A percentile compares a stretch with the other conserved stretches of the same genome.
Conservation (phyloP, 331 rosid species). For the Telfairia occidentalis region DNA sequence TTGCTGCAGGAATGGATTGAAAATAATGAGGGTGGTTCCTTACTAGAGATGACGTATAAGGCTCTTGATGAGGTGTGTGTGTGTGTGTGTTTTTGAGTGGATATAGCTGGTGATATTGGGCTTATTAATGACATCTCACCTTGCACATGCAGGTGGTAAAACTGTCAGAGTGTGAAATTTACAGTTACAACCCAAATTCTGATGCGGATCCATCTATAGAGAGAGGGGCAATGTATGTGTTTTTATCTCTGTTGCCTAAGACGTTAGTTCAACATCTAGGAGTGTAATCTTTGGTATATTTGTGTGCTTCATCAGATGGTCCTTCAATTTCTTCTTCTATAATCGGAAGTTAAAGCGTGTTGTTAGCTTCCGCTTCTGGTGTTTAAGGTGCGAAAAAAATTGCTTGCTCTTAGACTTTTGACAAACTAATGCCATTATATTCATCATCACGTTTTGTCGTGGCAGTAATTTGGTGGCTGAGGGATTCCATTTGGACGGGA, state of each 20-base stretch:
- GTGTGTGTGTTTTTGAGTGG: constrained; percentile 1
- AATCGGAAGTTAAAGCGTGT: constrained; percentile 79
- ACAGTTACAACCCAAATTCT: constrained; percentile 69
- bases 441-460: constrained; percentile 3
- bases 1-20: constrained; percentile 74
- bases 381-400: constrained; percentile 60
- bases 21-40: constrained; percentile 52
- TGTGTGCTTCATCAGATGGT: constrained; percentile 58
- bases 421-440: background rate
- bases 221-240: constrained; percentile 71
- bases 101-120: constrained; percentile 16
- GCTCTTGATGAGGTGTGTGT: constrained; percentile 77
- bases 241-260: background rate
- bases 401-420: background rate
- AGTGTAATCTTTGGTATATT: background rate
- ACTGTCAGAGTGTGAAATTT: constrained; percentile 67
- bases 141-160: constrained; percentile 62
- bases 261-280: background rate
- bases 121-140: constrained; percentile 22
- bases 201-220: constrained; percentile 71
- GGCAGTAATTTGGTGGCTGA: constrained; percentile 70
- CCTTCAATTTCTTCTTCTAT: constrained; percentile 86
- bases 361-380: constrained; percentile 64
- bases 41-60: constrained; percentile 60
- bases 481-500: constrained; percentile 43